These are phyloP conservation scores for Akanthomyces uredinophilus DNA, from an alignment of 2,329 filamentous ascomycete genomes.

Conservation along the genomic window DNA sequence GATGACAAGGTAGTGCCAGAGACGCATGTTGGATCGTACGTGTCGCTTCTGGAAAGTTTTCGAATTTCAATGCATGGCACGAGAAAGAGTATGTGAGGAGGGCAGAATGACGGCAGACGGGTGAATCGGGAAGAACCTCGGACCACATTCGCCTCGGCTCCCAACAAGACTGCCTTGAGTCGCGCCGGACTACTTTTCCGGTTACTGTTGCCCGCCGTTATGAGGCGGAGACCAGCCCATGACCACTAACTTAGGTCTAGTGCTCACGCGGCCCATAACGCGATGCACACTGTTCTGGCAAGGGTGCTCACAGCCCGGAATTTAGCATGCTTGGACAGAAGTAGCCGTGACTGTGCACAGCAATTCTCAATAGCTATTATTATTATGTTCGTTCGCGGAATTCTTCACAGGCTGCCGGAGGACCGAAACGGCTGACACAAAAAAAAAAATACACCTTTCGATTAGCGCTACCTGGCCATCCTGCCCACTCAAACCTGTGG, in stretches of 20 bases:
- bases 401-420: background rate
- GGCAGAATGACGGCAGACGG: background rate
- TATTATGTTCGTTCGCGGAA: too few relatives aligned
- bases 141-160: background rate
- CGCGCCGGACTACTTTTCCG: background rate
- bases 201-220: background rate
- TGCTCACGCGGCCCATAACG: background rate
- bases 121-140: too few relatives aligned
- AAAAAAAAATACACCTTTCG: background rate
- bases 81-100: background rate
- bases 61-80: background rate
- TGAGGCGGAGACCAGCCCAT: background rate
- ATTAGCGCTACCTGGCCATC: background rate
- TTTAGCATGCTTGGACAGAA: background rate
- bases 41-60: background rate
- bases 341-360: too few relatives aligned
- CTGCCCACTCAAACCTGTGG: background rate
- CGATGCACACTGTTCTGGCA: background rate
- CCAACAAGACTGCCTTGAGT: background rate
- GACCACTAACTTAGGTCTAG: too few relatives aligned
- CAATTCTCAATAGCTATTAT: too few relatives aligned
- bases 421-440: background rate
- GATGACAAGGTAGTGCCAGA: background rate
- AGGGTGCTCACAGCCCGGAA: background rate
- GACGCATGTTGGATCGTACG: background rate